Conservation (phyloP, 495 filamentous ascomycete genomes). For the Darksidea phi region DNA sequence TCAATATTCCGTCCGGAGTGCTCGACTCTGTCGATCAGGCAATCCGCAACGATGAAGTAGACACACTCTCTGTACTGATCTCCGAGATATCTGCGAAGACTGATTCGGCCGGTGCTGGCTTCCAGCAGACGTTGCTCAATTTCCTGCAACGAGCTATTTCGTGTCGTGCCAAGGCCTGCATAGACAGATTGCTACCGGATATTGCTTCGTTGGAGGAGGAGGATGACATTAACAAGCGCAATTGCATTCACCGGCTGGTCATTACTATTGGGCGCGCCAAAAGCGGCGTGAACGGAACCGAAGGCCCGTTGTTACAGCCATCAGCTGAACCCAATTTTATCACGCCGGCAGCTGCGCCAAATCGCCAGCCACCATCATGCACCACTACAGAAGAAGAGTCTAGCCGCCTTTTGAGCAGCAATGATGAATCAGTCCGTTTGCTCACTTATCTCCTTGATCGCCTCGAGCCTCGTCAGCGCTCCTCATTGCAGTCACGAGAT, state of each 20-base stretch:
- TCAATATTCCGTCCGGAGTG: constrained; percentile 62
- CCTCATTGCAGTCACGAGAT: constrained; percentile 68
- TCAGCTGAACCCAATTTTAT: constrained; percentile 65
- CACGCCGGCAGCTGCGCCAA: constrained; percentile 70
- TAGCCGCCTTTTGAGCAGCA: constrained; percentile 59
- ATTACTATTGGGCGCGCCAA: constrained; percentile 84
- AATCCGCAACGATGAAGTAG: constrained; percentile 70
- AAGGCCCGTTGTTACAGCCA: constrained; percentile 49
- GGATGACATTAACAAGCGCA: constrained; percentile 89
- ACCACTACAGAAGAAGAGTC: constrained; percentile 43
- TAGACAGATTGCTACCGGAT: constrained; percentile 64
- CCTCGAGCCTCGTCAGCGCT: constrained; percentile 66
- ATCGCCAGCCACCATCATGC: constrained; percentile 57
- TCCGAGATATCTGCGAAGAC: constrained; percentile 54
- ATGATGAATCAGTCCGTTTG: constrained; percentile 74
- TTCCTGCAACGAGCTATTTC: constrained; percentile 83
- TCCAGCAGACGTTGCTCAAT: constrained; percentile 66
- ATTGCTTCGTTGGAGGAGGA: constrained; percentile 75
- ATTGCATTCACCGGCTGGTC: constrained; percentile 87
- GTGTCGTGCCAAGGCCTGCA: constrained; percentile 63
- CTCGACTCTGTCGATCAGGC: constrained; percentile 75
- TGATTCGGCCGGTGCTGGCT: constrained; percentile 49
- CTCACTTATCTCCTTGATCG: constrained; percentile 69
- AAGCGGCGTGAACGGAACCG: constrained; percentile 53
- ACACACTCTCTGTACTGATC: constrained; percentile 59